phyloP scores from a whole-genome alignment of 495 filamentous ascomycete genomes.

The Cenococcum geophilum region DNA sequence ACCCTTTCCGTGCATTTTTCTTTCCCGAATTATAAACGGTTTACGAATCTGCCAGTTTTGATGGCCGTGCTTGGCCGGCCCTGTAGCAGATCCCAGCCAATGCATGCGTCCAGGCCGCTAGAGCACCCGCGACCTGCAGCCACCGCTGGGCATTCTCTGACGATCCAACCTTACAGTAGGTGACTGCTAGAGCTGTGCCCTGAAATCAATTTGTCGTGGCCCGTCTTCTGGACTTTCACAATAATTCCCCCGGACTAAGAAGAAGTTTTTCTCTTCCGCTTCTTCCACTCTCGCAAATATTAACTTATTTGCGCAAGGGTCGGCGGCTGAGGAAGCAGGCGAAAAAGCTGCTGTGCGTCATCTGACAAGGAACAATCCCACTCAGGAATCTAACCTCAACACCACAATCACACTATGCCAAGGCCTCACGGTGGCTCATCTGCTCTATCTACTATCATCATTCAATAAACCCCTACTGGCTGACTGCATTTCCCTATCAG shows the following conservation, averaged over 20 bases:
- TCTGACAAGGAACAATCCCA: neutral
- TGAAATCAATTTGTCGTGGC: no score
- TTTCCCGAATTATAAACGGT: neutral
- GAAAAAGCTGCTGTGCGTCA: neutral
- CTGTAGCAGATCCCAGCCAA: neutral
- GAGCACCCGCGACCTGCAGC: neutral
- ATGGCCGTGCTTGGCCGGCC: neutral
- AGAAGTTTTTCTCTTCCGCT: neutral
- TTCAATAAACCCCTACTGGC: neutral
- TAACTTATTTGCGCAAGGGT: neutral
- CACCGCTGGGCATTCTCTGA: neutral
- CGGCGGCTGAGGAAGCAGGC: neutral
- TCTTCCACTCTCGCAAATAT: neutral
- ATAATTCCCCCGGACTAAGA: no score
- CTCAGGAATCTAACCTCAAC: neutral
- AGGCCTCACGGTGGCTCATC: neutral
- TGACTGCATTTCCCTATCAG: neutral
- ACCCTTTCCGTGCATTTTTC: neutral
- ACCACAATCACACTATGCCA: conserved; percentile 1
- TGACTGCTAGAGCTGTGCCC: no score
- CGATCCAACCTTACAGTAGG: neutral
- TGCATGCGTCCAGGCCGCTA: conserved; percentile 1
- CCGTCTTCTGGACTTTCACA: no score
- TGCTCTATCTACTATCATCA: neutral
- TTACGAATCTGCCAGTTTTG: neutral